phyloP scores from a whole-genome alignment of 805 yeast genomes.

The Candida ipomoeae region DNA sequence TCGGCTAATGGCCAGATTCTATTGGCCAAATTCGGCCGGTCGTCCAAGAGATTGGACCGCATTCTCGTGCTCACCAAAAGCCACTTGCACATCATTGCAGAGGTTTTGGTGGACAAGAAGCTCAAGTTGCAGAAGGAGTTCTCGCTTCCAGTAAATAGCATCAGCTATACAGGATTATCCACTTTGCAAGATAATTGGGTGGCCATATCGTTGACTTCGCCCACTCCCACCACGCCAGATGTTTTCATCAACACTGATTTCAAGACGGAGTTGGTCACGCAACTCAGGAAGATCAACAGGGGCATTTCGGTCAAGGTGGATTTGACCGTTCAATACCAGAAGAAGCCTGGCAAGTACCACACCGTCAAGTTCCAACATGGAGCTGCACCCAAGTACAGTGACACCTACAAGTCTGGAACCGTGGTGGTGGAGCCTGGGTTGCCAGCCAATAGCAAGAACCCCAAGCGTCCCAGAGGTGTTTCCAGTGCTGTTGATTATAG shows the following conservation, averaged over 20 bases:
- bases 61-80: conserved; percentile 64
- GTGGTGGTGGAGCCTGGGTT: conserved; percentile 77
- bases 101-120: conserved; percentile 58
- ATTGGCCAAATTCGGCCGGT: conserved; percentile 85
- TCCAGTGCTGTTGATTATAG: conserved; percentile 37
- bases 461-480: conserved; percentile 67
- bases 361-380: conserved; percentile 65
- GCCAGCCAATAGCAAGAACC: conserved; percentile 68
- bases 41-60: conserved; percentile 73
- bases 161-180: conserved; percentile 65
- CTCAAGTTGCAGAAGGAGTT: conserved; percentile 59
- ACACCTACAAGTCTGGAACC: conserved; percentile 81
- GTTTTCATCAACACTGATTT: conserved; percentile 73
- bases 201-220: conserved; percentile 52
- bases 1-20: conserved; percentile 79
- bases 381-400: conserved; percentile 56
- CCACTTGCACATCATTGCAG: conserved; percentile 67
- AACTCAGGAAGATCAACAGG: conserved; percentile 58
- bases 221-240: conserved; percentile 62
- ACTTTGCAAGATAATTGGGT: conserved; percentile 90
- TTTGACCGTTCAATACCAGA: conserved; percentile 73
- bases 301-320: conserved; percentile 62
- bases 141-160: conserved; percentile 53
- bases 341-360: conserved; percentile 85
- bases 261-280: conserved; percentile 85